Base-by-base conservation (phyloP, 2,329 filamentous ascomycete genomes). In the Aspergillus neotritici region DNA sequence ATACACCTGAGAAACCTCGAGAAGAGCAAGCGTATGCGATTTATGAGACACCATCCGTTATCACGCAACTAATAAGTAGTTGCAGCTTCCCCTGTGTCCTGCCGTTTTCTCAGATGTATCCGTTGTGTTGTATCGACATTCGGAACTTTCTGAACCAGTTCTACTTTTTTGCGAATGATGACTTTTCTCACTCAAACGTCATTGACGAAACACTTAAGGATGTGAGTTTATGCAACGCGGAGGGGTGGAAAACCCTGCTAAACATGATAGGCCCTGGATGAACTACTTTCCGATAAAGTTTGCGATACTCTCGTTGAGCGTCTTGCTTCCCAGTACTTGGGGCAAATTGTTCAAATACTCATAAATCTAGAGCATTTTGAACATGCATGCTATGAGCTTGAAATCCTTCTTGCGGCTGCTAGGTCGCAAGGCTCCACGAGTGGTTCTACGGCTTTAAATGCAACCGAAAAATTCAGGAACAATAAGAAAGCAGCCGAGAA, bases 51-150 rank as follows among this genome's bases (percentile, higher is more conserved):
- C 10, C 34, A 29, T 10, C 9, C 11, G 7, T 14, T 32, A 2
- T 21, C 15, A 30, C 10, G 4, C 15, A 11, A 38, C 36, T 44
- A 37, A 33, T 37, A 45, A 16, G 40, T 32, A 15, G 36, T 32
- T 31, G 6, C 49, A 90, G 86, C 10, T 95, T 95, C 63, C 94
- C 93, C 4, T 94, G 86, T 55, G 87, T 96, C n/a, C 74, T 98
- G 1, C 94, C 93, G 1, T 98, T 98, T 65, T 96, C 90, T 10
- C 90, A 97, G 58, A 98, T 98, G 93, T 98, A 98, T 62, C 91
- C 93, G 1, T 76, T 97, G 28, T 96, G 93, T 68, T 98, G 93
- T 71, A 97, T 97, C 62, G 89, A 97, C 60, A 96, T 98, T 56
- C 82, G 91, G 32, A 96, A 96, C 65, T 97, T 98, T 65, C 74